Percentiles rank a stretch among this genome's conserved stretches.
Conservation (phyloP, 179 eudicot species). For the Vitellaria paradoxa region DNA sequence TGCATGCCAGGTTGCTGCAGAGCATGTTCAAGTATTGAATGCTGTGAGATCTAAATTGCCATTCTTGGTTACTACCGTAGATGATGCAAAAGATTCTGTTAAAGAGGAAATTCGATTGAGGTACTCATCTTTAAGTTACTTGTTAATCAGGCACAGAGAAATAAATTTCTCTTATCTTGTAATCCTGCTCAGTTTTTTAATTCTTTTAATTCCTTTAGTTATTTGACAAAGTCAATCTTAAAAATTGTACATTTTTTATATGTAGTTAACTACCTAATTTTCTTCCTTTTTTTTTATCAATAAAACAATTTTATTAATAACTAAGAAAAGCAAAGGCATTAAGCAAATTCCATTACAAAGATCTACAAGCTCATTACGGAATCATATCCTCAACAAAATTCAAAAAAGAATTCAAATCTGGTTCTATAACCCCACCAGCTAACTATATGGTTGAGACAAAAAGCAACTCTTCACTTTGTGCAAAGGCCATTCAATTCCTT, state of each 20-base stretch:
- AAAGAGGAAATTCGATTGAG: slow-evolving; percentile 94
- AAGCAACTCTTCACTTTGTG: no score
- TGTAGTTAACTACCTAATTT: neutral
- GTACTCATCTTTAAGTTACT: slow-evolving; percentile 30
- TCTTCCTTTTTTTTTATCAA: no score
- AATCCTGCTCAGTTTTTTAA: neutral
- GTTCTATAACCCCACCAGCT: no score
- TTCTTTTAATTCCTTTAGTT: neutral
- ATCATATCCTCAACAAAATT: no score
- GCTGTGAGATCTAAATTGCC: slow-evolving; percentile 77
- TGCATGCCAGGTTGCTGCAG: slow-evolving; percentile 70
- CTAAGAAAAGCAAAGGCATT: no score
- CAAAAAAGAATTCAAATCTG: no score
- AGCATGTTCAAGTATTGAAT: slow-evolving; percentile 78
- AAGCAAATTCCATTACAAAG: no score
- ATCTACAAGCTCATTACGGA: no score
- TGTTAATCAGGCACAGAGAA: neutral
- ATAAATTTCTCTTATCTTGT: neutral
- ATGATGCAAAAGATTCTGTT: slow-evolving; percentile 69
- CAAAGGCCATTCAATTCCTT: no score
- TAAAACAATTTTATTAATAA: no score
- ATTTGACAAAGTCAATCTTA: neutral
- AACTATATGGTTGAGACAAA: no score
- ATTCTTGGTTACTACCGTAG: slow-evolving; percentile 79
- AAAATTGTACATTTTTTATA: neutral